Base-by-base conservation (phyloP, 768 basidiomycete genomes). In the Hypholoma sublateritium region DNA sequence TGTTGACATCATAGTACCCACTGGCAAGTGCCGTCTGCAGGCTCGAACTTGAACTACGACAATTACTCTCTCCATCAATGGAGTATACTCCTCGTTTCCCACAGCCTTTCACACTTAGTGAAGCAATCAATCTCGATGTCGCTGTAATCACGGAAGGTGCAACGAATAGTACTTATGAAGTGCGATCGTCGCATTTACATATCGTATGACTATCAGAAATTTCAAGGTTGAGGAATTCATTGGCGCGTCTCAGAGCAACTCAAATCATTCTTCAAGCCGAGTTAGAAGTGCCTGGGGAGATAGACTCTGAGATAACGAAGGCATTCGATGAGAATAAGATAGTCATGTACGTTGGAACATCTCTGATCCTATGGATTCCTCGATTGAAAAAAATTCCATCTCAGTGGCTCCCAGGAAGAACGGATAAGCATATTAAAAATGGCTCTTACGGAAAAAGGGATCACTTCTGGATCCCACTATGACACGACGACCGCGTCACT, bases 351-450 rank as follows among this genome's bases (percentile, higher is more conserved):
- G 80, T 71, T 11, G 28, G 39, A 14, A 25, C 12, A 17, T 44
- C 44, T 56, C 57, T 50, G n/a, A 48, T 35, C 19, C 17, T 45
- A 48, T 19, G 35, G 2, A 46, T 51, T 7, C 42, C 45, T 28
- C 34, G 6, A 46, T 47, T 8, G 44, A 55, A 9, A 47, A 54
- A 4, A 43, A 63, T 50, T n/a, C 32, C 42, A 46, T 24, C 55
- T 28, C 43, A 93, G 91, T 59, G 87, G 80, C 6, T 89, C 91
- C 7, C 91, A 93, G 70, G 81, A 88, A 64, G 91, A 93, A 65
- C 79, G 91, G 19, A 82, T 91, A 56, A 72, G 72, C 24, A 89
- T 92, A 50, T 76, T 91, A 50, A 83, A 80, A 68, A 72, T 86
- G 63, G 89, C 86, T 6, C 71, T 91, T 53, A 70, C 73, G 17